Conservation (phyloP, 495 filamentous ascomycete genomes). For the Trichocladium uniseriatum region DNA sequence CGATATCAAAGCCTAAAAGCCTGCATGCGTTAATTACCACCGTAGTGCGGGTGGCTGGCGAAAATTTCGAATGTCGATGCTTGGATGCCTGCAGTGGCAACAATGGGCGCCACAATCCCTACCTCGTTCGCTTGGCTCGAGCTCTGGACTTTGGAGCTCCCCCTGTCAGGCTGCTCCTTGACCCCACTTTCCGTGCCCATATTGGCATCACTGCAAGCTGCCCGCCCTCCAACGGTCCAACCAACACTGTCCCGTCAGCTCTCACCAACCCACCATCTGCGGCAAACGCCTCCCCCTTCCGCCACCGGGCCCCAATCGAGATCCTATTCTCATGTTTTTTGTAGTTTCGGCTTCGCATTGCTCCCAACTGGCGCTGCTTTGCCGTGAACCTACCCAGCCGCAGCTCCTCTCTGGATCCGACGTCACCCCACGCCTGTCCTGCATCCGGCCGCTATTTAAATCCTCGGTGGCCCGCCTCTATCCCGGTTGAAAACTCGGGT, state of each 20-base stretch:
- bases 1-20: no score
- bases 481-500: conserved; percentile 6
- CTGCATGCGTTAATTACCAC: no score
- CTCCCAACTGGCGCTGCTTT: conserved; percentile 6
- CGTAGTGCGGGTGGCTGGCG: no score
- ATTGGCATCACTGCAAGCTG: background rate
- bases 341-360: background rate
- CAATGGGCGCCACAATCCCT: no score
- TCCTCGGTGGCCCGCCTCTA: background rate
- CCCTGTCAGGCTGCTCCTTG: no score
- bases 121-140: no score
- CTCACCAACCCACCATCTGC: conserved; percentile 11
- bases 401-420: conserved; percentile 9
- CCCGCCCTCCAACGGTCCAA: background rate
- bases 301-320: background rate
- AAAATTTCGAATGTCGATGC: no score
- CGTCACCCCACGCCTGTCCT: conserved; percentile 7
- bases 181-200: no score
- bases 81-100: no score
- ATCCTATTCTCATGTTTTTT: conserved; percentile 8
- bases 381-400: conserved; percentile 3
- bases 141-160: no score
- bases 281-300: conserved; percentile 22
- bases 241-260: conserved; percentile 2
- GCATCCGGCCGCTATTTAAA: conserved; percentile 13